Percentiles rank a stretch among this genome's conserved stretches.
Evolutionary conservation across 2,329 filamentous ascomycete species (phyloP).

Genomic region (Pseudogymnoascus sp.): DNA sequence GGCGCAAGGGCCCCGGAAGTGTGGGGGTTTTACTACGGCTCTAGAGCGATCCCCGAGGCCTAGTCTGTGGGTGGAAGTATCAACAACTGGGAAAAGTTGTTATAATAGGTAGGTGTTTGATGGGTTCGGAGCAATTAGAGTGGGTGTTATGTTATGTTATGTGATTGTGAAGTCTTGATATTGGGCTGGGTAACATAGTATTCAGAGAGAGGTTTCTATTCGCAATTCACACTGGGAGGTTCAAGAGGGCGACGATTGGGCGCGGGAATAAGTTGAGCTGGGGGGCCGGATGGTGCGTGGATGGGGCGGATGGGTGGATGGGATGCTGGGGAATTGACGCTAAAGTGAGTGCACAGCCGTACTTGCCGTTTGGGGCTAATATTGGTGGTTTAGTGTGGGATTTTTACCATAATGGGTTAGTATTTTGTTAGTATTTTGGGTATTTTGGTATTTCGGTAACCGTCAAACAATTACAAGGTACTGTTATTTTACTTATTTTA

Average conservation of each 20-base stretch:
- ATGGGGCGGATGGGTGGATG: background rate
- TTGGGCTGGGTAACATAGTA: background rate
- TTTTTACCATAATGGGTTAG: background rate
- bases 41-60: background rate
- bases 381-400: background rate
- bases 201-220: background rate
- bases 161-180: background rate
- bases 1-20: background rate
- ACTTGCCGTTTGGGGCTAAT: background rate
- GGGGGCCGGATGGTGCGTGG: background rate
- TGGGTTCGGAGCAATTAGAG: background rate
- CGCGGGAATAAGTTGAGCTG: conserved; percentile 1
- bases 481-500: background rate
- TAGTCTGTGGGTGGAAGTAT: background rate
- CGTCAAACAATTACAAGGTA: background rate
- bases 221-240: background rate
- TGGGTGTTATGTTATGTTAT: background rate
- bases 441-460: background rate
- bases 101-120: background rate
- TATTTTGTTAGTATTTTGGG: background rate
- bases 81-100: background rate
- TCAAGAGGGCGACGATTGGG: background rate
- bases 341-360: background rate
- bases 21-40: background rate
- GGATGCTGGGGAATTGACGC: background rate